These are phyloP conservation scores for Colletotrichum lentis DNA, from an alignment of 2,329 filamentous ascomycete genomes.

Conservation along the genomic window DNA sequence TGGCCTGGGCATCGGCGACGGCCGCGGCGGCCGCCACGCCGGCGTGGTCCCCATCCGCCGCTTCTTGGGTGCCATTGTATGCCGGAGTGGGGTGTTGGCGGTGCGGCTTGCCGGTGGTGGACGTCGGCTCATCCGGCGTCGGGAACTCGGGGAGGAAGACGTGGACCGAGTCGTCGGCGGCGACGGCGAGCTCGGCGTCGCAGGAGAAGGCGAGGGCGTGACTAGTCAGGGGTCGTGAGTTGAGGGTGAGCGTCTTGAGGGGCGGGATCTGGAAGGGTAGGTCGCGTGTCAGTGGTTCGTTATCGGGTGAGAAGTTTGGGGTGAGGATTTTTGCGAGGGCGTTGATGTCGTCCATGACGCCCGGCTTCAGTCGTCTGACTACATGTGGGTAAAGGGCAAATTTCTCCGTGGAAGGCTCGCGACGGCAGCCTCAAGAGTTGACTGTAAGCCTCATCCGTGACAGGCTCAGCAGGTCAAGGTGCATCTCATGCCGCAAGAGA, in stretches of 20 bases:
- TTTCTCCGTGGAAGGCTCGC: background rate
- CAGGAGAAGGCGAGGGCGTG: constrained; percentile 61
- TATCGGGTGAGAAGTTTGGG: background rate
- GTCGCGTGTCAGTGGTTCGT: constrained; percentile 2
- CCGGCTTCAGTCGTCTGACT: background rate
- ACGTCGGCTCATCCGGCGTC: constrained; percentile 32
- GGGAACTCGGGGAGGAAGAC: constrained; percentile 60
- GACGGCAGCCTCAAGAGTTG: background rate
- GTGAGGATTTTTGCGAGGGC: background rate
- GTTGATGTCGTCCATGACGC: background rate
- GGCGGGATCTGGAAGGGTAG: constrained; percentile 51
- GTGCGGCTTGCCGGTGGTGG: background rate
- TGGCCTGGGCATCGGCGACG: constrained; percentile 26
- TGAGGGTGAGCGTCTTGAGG: constrained; percentile 56
- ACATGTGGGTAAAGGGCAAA: background rate
- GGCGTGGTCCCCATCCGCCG: constrained; percentile 42
- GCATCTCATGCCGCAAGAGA: background rate
- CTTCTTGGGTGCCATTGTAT: constrained; percentile 2
- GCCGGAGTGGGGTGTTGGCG: constrained; percentile 18
- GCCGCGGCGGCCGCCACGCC: constrained; percentile 41
- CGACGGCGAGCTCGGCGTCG: constrained; percentile 65
- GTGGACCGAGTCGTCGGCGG: constrained; percentile 63
- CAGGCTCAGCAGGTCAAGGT: background rate
- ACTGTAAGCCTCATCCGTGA: background rate
- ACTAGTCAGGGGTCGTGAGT: constrained; percentile 54